Base-by-base conservation (phyloP, 352 stramenopile species). In the Pythium plurisporium region DNA sequence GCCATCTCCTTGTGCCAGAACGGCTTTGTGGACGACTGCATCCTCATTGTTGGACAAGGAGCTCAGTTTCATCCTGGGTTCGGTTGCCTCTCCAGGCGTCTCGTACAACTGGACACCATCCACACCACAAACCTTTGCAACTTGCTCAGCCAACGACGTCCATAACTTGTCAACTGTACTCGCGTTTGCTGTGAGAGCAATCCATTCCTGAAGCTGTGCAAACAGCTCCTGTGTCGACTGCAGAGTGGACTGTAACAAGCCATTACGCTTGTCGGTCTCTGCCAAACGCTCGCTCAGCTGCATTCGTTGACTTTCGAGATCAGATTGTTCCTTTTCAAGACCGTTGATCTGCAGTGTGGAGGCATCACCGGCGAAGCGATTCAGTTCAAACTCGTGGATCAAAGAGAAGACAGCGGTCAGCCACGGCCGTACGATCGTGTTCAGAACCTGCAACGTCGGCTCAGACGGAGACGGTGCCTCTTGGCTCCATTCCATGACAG, bases 11-110 rank as follows among this genome's bases (percentile, higher is more conserved):
- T n/a, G n/a, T n/a, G n/a, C n/a, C n/a, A n/a, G n/a, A 2, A 29
- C 9, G 0, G 44, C 36, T 7, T 30, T 29, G 19, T 27, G 27
- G 25, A 58, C 4, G 14, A 27, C 31, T 5, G 55, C 52, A 22
- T 58, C 59, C 17, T 62, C 59, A 3, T 15, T 14, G 22, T n/a
- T 47, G 1, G 45, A 58, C 17, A 67, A 40, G 9, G 48, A 62
- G 29, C 46, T 60, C 9, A 34, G 12, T 2, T 29, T 14, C 1
- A 49, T 6, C 4, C 6, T 27, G 4, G 12, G 26, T 6, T 48
- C 36, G 2, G 8, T n/a, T 33, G 14, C 19, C n/a, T 7, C n/a
- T n/a, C n/a, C n/a, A n/a, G n/a, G n/a, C n/a, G n/a, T n/a, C n/a
- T 56, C 49, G 5, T 22, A 27, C 3, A 56, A 12, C 37, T 40